Base-by-base conservation (phyloP, 345 rosid genomes). In the Aurinia saxatilis region DNA sequence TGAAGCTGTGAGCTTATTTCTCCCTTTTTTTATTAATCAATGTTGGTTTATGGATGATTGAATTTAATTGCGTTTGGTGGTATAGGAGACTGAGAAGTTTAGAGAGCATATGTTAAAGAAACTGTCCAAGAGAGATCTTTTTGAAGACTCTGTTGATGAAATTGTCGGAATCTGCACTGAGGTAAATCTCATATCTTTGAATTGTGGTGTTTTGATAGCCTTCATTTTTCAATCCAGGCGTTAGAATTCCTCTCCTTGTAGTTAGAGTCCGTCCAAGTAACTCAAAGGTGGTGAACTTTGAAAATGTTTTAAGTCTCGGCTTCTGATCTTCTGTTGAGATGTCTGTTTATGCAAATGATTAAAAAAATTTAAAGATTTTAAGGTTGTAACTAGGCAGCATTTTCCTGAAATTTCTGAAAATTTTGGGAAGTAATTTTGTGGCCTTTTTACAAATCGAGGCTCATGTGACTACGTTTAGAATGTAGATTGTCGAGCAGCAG, bases 81-180 rank as follows among this genome's bases (percentile, higher is more conserved):
- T 65, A 50, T 76, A 92, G 96, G 98, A 92, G 81, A 85, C 86
- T 2, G 82, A 92, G 65, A 89, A 85, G 36, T 92, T 92, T 29
- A 82, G 78, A 76, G 59, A 71, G 40, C 90, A 85, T 78, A 60
- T 92, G 60, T 42, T 65, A 3, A 75, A 51, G 55, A 87, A 64
- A 76, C 91, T 92, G n/a, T 60, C 95, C 6, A 87, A 80, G 67
- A 83, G 79, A 64, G 76, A 85, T 40, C 52, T 79, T 13, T 89
- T 63, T 56, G 95, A 86, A 47, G 88, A 82, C 62, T 80, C 81
- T 33, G 65, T 81, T 50, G 85, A 84, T 50, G 91, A 89, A 57
- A 75, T 85, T 29, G 85, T 92, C 2, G 90, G 78, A 66, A 54
- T 87, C 77, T 92, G 98, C 76, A 75, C 87, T 36, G 86, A 89